A percentile compares a stretch with the other conserved stretches of the same genome.
phyloP scores from a whole-genome alignment of 148 eudicot genomes.

The Beta vulgaris region DNA sequence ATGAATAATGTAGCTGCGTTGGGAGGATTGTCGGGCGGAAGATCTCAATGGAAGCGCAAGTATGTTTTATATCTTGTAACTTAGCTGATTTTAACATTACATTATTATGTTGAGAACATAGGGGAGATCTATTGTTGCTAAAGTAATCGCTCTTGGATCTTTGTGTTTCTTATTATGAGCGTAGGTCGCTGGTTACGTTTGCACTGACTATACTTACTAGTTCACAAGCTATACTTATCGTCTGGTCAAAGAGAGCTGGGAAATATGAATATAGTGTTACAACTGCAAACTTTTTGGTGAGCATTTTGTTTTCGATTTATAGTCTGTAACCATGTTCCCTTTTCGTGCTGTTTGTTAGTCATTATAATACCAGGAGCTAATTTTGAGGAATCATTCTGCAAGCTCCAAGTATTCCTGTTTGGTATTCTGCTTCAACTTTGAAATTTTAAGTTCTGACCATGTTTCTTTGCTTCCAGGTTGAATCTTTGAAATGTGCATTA shows the following conservation, averaged over 20 bases:
- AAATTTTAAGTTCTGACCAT: not conserved
- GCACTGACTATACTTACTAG: constrained; percentile 93
- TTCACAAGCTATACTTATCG: constrained; percentile 95
- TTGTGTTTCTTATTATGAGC: constrained; percentile 7
- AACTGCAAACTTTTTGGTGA: constrained; percentile 96
- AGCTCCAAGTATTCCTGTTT: not conserved
- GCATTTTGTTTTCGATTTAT: not conserved
- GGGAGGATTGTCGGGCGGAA: constrained; percentile 46
- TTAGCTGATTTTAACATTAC: not conserved
- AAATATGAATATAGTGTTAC: constrained; percentile 97
- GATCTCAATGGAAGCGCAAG: constrained; percentile 91
- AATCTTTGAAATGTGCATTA: constrained; percentile 86
- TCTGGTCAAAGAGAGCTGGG: constrained; percentile 99
- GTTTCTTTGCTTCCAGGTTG: constrained; percentile 63
- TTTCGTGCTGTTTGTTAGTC: not conserved
- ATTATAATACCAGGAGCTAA: not conserved
- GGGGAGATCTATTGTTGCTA: not conserved
- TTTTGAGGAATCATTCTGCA: not conserved
- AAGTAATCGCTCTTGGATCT: not conserved
- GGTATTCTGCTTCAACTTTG: not conserved
- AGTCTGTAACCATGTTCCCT: not conserved
- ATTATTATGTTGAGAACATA: not conserved
- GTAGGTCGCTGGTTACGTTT: constrained; percentile 81
- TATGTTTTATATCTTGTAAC: constrained; percentile 31
- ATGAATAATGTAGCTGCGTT: constrained; percentile 29